Evolutionary conservation across 1,139 yeast species (phyloP), one percentile per base, ranked within the genome.

Genomic region (Suhomyces anneliseae): DNA sequence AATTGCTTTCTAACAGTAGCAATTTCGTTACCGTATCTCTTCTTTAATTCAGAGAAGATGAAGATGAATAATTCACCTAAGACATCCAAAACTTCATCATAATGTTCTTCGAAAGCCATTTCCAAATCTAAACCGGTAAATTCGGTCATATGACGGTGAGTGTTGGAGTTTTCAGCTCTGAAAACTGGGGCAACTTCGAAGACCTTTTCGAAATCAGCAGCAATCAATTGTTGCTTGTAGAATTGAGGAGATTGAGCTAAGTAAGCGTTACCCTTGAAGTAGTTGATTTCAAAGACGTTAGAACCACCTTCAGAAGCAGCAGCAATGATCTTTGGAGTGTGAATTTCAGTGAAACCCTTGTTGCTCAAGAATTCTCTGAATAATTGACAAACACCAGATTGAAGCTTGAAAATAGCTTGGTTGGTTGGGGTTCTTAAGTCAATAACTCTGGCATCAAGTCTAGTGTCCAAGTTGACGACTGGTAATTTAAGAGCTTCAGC

Each of bases 81-180:
- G 33, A 84, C 75, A 56, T 90, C 96, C 61, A 93, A 77, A 39
- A 87, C 96, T 74, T 93, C 99, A 65, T 95, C 95, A 70, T 93
- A 93, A 72, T 93, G 97, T 73, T 92, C 97, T 74, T 93, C 98
- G 65, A 93, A 89, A 7, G 97, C 88, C 96, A 95, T 90, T 72
- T 93, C 99, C 75, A 93, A 74, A 79, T 93, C 99, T 62, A 95
- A 84, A 49, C 99, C 99, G 51, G 87, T 88, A 70, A 93, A 93
- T 72, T 93, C 99, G 49, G 99, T 93, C 97, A 93, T 87, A 72
- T 93, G 99, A 74, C 99, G 92, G 70, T 93, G 98, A 29, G 99
- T 93, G 76, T 93, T 90, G 54, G 98, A 92, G 78, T 93, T 93
- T 72, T 93, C 99, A 49, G 99, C 99, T 72, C 99, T 84, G 81